These are phyloP conservation scores for Xylaria castorea DNA, from an alignment of 495 filamentous ascomycete species.

Conservation along the genomic window DNA sequence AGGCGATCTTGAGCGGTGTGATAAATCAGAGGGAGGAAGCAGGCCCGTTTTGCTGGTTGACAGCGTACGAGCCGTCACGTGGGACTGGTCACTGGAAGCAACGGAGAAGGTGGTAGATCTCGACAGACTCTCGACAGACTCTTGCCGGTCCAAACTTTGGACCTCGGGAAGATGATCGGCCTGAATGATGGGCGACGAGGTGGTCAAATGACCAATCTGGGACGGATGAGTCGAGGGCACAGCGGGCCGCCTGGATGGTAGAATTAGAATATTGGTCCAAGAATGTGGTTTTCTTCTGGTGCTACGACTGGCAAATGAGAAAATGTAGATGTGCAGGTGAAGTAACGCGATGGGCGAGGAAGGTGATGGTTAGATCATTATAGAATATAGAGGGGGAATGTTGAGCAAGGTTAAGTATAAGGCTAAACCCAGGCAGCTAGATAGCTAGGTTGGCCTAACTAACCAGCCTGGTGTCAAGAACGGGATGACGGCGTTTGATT, in stretches of 20 bases:
- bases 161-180: constrained; percentile 54
- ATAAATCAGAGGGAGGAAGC: constrained; percentile 42
- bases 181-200: constrained; percentile 80
- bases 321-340: not conserved
- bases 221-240: constrained; percentile 71
- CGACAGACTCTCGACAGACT: constrained; percentile 32
- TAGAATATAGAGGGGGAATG: constrained; percentile 9
- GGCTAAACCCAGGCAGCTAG: not conserved
- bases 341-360: not conserved
- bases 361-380: not conserved
- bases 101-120: constrained; percentile 35
- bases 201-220: constrained; percentile 79
- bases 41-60: constrained; percentile 43
- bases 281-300: not conserved
- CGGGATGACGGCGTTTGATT: constrained; percentile 24
- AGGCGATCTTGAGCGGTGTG: constrained; percentile 53
- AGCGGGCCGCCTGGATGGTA: constrained; percentile 52
- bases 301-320: not conserved
- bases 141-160: constrained; percentile 38
- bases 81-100: constrained; percentile 25
- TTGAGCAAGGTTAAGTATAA: not conserved
- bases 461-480: constrained; percentile 26
- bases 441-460: not conserved
- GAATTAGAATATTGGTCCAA: constrained; percentile 20
- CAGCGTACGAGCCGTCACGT: constrained; percentile 34